These are phyloP conservation scores for Ceriops tagal DNA, from an alignment of 345 rosid species.

Conservation along the genomic window DNA sequence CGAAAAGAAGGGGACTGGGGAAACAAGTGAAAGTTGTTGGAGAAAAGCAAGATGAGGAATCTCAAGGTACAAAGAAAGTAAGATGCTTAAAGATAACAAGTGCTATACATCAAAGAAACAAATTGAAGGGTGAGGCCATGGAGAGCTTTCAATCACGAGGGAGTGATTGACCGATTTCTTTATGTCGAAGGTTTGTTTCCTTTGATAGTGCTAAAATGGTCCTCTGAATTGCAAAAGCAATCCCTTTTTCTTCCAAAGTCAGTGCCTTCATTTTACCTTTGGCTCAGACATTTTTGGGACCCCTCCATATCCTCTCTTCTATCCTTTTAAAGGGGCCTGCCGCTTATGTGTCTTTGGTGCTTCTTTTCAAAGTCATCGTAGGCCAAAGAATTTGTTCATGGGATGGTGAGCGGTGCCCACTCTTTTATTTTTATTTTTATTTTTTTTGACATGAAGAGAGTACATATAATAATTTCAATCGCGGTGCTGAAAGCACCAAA, in stretches of 20 bases:
- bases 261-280: constrained; percentile 20
- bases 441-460: too few species aligned
- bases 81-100: not conserved
- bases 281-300: constrained; percentile 22
- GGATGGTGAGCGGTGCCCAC: not conserved
- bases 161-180: constrained; percentile 1
- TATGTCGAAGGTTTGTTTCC: constrained; percentile 29
- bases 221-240: constrained; percentile 35
- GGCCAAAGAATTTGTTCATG: not conserved
- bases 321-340: constrained; percentile 27
- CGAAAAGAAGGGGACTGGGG: not conserved
- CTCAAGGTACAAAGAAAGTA: not conserved
- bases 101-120: not conserved
- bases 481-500: too few species aligned
- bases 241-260: constrained; percentile 25
- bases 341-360: constrained; percentile 5
- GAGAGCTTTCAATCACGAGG: too few species aligned
- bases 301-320: constrained; percentile 12
- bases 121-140: not conserved
- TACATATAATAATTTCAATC: too few species aligned
- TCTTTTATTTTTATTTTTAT: too few species aligned
- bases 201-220: constrained; percentile 19
- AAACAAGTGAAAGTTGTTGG: not conserved
- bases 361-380: constrained; percentile 26
- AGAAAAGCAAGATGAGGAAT: constrained; percentile 7